Percentiles rank a stretch among this genome's conserved stretches.
These are phyloP conservation scores for Chionographis japonica DNA, from an alignment of 106 monocot species.

Conservation along the genomic window DNA sequence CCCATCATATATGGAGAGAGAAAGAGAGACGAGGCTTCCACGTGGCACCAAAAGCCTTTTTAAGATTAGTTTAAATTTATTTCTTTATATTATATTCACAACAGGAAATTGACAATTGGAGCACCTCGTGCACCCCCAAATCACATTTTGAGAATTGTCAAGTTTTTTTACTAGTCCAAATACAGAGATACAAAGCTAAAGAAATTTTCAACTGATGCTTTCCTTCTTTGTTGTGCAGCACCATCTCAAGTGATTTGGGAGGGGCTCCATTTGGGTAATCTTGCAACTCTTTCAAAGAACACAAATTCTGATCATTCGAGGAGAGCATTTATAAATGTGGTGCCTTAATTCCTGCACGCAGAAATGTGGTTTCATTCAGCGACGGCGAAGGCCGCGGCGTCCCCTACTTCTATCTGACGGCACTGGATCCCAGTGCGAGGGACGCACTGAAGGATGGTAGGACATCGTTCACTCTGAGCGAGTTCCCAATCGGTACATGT, in stretches of 20 bases:
- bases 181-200: no score
- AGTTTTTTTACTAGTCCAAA: no score
- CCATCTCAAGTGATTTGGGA: conserved; percentile 56
- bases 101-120: no score
- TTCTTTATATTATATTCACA: no score
- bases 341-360: conserved; percentile 3
- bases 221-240: conserved; percentile 37
- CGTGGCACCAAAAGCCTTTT: no score
- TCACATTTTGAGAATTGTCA: no score
- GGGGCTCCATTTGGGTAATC: conserved; percentile 90
- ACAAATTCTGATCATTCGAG: not conserved
- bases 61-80: no score
- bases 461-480: conserved; percentile 72
- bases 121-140: no score
- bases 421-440: conserved; percentile 75
- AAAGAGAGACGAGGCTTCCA: no score
- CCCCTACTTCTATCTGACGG: conserved; percentile 81
- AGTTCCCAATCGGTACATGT: conserved; percentile 78
- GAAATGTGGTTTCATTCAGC: conserved; percentile 94
- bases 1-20: no score
- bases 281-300: not conserved
- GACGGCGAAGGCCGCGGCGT: conserved; percentile 58
- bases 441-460: conserved; percentile 66
- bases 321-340: no score
- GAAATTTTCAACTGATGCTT: no score